Evolutionary conservation across 768 basidiomycete genomes (phyloP).

Genomic region (Dioszegia aurantiaca): DNA sequence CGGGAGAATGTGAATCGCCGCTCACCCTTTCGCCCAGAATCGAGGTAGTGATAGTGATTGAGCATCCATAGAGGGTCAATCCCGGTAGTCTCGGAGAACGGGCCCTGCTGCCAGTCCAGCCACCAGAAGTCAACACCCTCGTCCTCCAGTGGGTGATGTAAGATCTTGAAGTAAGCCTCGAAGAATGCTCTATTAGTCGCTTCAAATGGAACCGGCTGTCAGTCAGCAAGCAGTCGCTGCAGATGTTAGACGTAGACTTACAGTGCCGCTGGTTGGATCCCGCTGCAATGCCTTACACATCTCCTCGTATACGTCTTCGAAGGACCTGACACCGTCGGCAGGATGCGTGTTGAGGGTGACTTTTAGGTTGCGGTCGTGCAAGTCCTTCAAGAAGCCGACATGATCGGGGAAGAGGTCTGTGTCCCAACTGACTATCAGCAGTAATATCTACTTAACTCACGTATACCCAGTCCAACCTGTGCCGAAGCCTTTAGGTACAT

Average conservation of each 20-base stretch:
- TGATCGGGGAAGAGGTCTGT: slow-evolving; percentile 36
- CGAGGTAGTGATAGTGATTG: slow-evolving; percentile 34
- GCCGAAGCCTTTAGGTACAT: slow-evolving; percentile 21
- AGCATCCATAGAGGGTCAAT: slow-evolving; percentile 34
- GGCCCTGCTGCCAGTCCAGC: slow-evolving; percentile 36
- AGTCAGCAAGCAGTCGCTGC: background rate
- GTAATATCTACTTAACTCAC: slow-evolving; percentile 12
- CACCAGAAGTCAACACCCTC: slow-evolving; percentile 40
- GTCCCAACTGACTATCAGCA: slow-evolving; percentile 23
- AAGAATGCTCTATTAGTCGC: slow-evolving; percentile 24
- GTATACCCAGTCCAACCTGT: slow-evolving; percentile 34
- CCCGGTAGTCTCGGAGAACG: slow-evolving; percentile 18
- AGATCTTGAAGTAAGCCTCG: slow-evolving; percentile 27
- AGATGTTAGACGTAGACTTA: background rate
- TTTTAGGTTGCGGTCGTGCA: slow-evolving; percentile 29
- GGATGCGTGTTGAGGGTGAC: slow-evolving; percentile 33
- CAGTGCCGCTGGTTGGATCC: slow-evolving; percentile 14
- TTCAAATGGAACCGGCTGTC: slow-evolving; percentile 26
- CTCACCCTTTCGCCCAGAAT: slow-evolving; percentile 17
- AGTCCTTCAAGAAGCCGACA: slow-evolving; percentile 28
- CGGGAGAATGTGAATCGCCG: slow-evolving; percentile 26
- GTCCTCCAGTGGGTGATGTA: slow-evolving; percentile 29
- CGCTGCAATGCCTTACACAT: slow-evolving; percentile 30
- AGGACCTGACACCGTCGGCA: slow-evolving; percentile 30
- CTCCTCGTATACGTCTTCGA: slow-evolving; percentile 27